Percentiles rank a stretch among this genome's conserved stretches.
Evolutionary conservation across 140 eudicot genomes (phyloP).

Genomic region (Artemisia princeps): DNA sequence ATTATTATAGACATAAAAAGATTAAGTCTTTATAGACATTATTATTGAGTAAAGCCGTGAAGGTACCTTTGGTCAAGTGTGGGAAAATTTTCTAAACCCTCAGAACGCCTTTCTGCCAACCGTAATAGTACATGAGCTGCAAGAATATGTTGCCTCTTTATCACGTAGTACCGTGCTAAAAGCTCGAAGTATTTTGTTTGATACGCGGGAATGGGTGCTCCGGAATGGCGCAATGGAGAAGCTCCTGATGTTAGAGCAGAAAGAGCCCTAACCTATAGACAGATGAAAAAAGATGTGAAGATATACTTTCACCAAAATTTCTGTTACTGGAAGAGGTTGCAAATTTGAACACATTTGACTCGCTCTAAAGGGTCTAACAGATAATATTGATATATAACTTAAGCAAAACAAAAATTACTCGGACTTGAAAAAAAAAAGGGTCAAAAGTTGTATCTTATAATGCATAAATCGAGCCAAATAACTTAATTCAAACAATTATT

Average conservation of each 20-base stretch:
- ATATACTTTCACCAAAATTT: not conserved
- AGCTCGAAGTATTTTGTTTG: conserved; percentile 88
- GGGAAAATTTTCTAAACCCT: conserved; percentile 44
- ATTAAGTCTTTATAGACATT: not conserved
- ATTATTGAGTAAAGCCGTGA: not conserved
- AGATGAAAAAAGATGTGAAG: not conserved
- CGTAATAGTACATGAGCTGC: conserved; percentile 87
- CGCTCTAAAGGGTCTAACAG: not conserved
- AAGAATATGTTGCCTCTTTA: conserved; percentile 85
- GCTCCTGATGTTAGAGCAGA: conserved; percentile 40
- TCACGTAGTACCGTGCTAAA: conserved; percentile 90
- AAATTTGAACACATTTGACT: not conserved
- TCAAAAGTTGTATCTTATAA: not conserved
- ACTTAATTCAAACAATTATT: not conserved
- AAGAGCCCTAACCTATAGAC: conserved; percentile 36
- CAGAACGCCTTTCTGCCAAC: conserved; percentile 80
- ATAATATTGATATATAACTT: too few species aligned
- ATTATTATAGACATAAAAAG: not conserved
- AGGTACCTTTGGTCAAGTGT: conserved; percentile 81
- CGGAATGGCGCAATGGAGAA: conserved; percentile 44
- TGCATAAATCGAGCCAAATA: not conserved
- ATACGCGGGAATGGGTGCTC: conserved; percentile 42
- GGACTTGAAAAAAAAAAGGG: not conserved
- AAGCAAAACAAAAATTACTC: too few species aligned
- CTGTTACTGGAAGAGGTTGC: not conserved